Base-by-base conservation (phyloP, 2,329 filamentous ascomycete species). In the Teratosphaeria nubilosa region DNA sequence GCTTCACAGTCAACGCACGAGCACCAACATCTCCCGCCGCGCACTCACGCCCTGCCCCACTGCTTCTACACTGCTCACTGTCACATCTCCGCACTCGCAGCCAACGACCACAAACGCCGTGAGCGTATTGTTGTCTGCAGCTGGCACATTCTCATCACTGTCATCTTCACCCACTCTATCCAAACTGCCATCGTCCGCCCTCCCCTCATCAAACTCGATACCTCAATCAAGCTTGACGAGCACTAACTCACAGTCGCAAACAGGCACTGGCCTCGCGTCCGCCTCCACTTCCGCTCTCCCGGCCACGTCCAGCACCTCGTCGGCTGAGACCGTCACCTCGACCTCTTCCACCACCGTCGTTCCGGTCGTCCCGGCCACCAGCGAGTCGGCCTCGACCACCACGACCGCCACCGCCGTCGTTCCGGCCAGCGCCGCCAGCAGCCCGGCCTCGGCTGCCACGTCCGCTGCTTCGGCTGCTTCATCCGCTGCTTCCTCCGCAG, bases 1-100 rank as follows among this genome's bases (percentile, higher is more conserved):
- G 61, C 61, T 63, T 57, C 61, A 30, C 50, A 53, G 55, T 61
- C 61, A 63, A 63, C 57, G 55, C 20, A 54, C 56, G 31, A 48
- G 41, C 41, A 48, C 41, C 16, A 48, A 16, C 41, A 41, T 48
- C n/a, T n/a, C 41, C 13, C 57, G 54, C 13, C 57, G 58, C 51
- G 60, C 61, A 9, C 51, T 59, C 32, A 53, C 56, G 32, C 56
- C 58, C 52, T 60, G 58, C 56, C 11, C 55, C 31, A 32, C 56
- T 54, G 22, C 48, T n/a, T 30, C 58, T 34, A 54, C 56, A 34
- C 32, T 51, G 25, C 53, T 56, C 54, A 58, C 56, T 24, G 53
- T 58, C 48, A 37, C 45, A 22, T 53, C 48, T 11, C 27, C 24
- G 34, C 30, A 31, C 24, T 27, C 54, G 37, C 51, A 51, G 20